These are phyloP conservation scores for Capsicum rhomboideum DNA, from an alignment of 257 asterid species.

Conservation along the genomic window DNA sequence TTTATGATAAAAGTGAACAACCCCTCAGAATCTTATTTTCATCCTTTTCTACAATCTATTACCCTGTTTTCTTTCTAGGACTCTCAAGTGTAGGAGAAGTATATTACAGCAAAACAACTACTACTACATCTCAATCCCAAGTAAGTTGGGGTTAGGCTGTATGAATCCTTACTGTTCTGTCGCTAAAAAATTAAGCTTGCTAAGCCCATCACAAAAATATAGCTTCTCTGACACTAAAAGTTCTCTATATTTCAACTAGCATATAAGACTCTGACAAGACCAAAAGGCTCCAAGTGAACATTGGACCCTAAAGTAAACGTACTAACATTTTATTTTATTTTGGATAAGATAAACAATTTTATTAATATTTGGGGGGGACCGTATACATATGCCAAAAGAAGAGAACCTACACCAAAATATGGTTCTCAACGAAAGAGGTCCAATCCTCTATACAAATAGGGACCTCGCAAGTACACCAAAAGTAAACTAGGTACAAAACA, in stretches of 20 bases:
- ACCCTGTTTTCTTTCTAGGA: neutral
- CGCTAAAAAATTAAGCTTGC: neutral
- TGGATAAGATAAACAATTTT: too few relatives aligned
- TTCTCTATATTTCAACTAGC: neutral
- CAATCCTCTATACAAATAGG: too few relatives aligned
- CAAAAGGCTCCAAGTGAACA: neutral
- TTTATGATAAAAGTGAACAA: neutral
- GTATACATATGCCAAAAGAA: too few relatives aligned
- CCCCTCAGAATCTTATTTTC: neutral
- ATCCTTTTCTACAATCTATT: neutral
- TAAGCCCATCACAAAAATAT: too few relatives aligned
- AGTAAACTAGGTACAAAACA: too few relatives aligned
- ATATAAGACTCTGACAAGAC: neutral
- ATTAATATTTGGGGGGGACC: too few relatives aligned
- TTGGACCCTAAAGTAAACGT: neutral
- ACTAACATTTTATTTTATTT: too few relatives aligned
- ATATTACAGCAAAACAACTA: neutral
- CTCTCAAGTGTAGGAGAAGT: neutral
- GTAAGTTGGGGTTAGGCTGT: neutral
- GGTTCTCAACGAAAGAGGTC: too few relatives aligned
- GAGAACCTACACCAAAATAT: too few relatives aligned
- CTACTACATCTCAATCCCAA: neutral
- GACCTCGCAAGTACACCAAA: too few relatives aligned
- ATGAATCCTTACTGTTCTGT: neutral
- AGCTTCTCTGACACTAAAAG: neutral